Base-by-base conservation (phyloP, 345 rosid species). In the Euphorbia lathyris region DNA sequence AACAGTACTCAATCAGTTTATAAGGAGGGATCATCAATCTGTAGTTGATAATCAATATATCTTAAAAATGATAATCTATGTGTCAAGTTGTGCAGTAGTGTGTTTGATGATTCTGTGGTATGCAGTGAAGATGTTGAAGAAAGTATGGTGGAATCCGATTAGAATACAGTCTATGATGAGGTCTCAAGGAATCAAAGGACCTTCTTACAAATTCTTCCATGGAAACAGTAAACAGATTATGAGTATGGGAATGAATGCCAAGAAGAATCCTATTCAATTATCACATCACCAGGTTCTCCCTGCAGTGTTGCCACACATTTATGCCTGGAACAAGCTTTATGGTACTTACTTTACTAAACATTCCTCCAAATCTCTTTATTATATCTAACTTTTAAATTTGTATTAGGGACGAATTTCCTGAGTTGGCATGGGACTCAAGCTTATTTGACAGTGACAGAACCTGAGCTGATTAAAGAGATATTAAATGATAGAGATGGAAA, bases 391-490 rank as follows among this genome's bases (percentile, higher is more conserved):
- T 59, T 25, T 0, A 12, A 17, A 16, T 32, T 59, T 59, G 17
- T 23, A 48, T 74, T 23, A 83, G 85, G 81, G 52, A 71, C 26
- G 42, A 84, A 65, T 32, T 79, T 72, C 57, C 57, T 87, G 11
- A 19, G 1, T 0, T 84, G 91, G 88, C 8, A 65, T 20, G 85
- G 87, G 48, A 58, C 58, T 45, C 64, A 16, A 69, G 75, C 88
- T 43, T 77, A 69, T 5, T 60, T 87, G 56, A 78, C 82, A 1
- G 53, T 82, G 19, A 71, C 80, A 0, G 82, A 85, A 26, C 69
- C 85, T 5, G 83, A 69, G 60, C 67, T 78, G 58, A 47, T 80
- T 23, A 87, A 84, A 70, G 80, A 85, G 75, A 36, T 87, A 27
- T 57, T 87, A 20, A 83, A 12, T 66, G 69, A 78, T 32, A 85